Percentiles rank a stretch among this genome's conserved stretches.
Evolutionary conservation across 805 yeast genomes (phyloP).

Genomic region (Yueomyces sp.): DNA sequence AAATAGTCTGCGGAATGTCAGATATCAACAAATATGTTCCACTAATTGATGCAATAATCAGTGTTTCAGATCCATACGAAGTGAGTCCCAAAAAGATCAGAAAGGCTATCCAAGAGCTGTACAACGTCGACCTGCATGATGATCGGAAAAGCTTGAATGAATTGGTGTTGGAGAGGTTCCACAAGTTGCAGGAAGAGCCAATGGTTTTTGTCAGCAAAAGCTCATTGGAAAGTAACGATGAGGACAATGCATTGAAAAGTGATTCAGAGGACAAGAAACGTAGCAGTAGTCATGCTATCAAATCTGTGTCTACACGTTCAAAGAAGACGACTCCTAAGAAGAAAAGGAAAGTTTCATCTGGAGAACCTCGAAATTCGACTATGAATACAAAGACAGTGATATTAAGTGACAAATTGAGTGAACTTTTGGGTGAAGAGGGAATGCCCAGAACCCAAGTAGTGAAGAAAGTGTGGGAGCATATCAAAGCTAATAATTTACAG

Average conservation of each 20-base stretch:
- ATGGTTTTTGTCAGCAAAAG: constrained; percentile 17
- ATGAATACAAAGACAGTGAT: constrained; percentile 29
- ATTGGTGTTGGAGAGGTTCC: constrained; percentile 46
- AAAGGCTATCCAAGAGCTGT: constrained; percentile 58
- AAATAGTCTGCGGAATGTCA: too few species aligned
- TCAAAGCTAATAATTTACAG: constrained; percentile 48
- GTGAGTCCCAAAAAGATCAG: constrained; percentile 63
- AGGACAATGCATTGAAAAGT: constrained; percentile 12
- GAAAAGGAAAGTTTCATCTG: constrained; percentile 1
- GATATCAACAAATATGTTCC: constrained; percentile 32
- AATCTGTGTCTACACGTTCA: constrained; percentile 1
- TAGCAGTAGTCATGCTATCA: constrained; percentile 2
- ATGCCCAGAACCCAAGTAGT: constrained; percentile 61
- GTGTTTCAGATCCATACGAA: constrained; percentile 55
- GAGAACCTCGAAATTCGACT: constrained; percentile 20
- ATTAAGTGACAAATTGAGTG: constrained; percentile 39
- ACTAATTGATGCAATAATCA: constrained; percentile 60
- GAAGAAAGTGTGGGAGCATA: constrained; percentile 56
- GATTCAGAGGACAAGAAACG: constrained; percentile 6
- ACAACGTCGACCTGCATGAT: constrained; percentile 40
- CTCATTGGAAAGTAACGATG: constrained; percentile 32
- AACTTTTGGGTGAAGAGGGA: constrained; percentile 31
- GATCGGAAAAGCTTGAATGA: constrained; percentile 44
- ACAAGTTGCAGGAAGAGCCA: constrained; percentile 27
- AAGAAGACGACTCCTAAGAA: constrained; percentile 7